Evolutionary conservation across 352 stramenopile species (phyloP), one percentile per base, ranked within the genome.

Genomic region (Phytophthora chlamydospora): DNA sequence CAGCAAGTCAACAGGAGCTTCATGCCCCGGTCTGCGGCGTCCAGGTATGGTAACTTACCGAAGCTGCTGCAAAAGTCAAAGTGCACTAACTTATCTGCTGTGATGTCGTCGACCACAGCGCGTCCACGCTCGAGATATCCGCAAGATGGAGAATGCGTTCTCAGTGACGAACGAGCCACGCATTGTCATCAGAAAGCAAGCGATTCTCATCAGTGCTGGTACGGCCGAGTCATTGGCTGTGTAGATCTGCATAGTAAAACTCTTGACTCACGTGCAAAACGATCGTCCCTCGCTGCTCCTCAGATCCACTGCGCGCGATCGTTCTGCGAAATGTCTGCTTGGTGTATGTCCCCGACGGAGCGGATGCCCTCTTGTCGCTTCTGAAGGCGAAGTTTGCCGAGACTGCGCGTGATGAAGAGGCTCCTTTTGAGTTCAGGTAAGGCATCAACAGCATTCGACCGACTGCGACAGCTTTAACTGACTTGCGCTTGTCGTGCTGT

Each of bases 81-180:
- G 5, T 31, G 27, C 27, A 31, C 27, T 31, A 8, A 31, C 6
- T 31, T 9, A 31, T 0, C 27, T 31, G 27, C 27, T 31, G n/a
- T 31, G 5, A 33, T n/a, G 12, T 57, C 38, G 24, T 33, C 17
- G 11, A 41, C 11, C 36, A 12, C 34, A 92, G 80, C 40, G 52
- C 12, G 81, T 90, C 14, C 78, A 92, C 36, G 64, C 71, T 21
- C 78, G 83, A 10, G 83, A 92, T 50, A 69, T 92, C 10, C 78
- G 83, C 8, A 87, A 87, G 56, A 74, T 92, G 27, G 83, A 92
- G 51, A 75, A 83, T 29, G 70, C 74, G 0, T 92, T 90, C 56
- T 76, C 75, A 0, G 68, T 82, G n/a, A 84, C 76, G 6, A 89
- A 87, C 42, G 74, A 90, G 34, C 80, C 80, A 17, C 81, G 72